phyloP scores from a whole-genome alignment of 257 asterid species.

The Nicotiana obtusifolia region DNA sequence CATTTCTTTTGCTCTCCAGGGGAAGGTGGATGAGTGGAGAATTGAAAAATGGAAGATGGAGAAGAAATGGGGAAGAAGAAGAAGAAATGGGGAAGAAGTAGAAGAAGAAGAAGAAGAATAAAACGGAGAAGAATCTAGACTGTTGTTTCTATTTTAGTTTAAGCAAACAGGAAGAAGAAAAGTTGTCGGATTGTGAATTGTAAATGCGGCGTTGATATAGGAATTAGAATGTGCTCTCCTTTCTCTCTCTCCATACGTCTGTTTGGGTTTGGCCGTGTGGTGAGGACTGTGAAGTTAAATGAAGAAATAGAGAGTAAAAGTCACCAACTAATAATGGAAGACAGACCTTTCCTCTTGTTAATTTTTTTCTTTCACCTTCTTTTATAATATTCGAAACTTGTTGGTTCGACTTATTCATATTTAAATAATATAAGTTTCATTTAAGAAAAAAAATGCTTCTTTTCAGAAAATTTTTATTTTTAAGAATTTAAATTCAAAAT shows the following conservation, averaged over 20 bases:
- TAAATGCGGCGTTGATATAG: slow-evolving; percentile 78
- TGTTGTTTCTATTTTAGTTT: neutral
- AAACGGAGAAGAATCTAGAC: slow-evolving; percentile 18
- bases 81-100: slow-evolving; percentile 40
- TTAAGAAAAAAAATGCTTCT: too few species aligned
- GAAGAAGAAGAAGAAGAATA: slow-evolving; percentile 36
- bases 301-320: neutral
- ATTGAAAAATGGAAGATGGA: slow-evolving; percentile 31
- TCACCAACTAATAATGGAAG: neutral
- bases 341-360: too few species aligned
- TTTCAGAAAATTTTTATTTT: too few species aligned
- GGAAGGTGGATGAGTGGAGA: neutral
- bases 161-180: neutral
- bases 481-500: too few species aligned
- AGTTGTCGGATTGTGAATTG: slow-evolving; percentile 16
- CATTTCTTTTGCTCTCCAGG: slow-evolving; percentile 24
- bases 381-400: too few species aligned
- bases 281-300: neutral
- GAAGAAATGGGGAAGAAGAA: slow-evolving; percentile 39
- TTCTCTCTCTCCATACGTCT: neutral
- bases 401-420: too few species aligned
- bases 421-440: too few species aligned
- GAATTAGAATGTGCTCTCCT: slow-evolving; percentile 11
- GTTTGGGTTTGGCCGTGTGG: neutral
- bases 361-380: too few species aligned